phyloP scores from a whole-genome alignment of 257 asterid genomes.

The Henckelia pumila region DNA sequence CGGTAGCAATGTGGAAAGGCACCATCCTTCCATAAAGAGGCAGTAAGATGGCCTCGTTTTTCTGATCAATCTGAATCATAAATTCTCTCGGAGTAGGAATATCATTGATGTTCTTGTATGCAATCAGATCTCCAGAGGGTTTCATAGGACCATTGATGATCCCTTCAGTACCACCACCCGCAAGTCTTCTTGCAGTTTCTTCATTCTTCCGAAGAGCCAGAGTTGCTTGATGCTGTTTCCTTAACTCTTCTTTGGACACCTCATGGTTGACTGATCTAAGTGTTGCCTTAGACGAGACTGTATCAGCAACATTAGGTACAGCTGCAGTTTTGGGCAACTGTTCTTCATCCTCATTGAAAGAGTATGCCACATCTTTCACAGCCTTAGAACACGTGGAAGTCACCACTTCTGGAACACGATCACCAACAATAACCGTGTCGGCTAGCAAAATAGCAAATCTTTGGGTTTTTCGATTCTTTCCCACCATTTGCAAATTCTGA shows the following conservation, averaged over 20 bases:
- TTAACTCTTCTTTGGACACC: constrained; percentile 63
- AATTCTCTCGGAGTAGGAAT: constrained; percentile 58
- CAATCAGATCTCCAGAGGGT: constrained; percentile 48
- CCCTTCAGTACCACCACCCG: constrained; percentile 50
- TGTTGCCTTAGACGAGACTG: constrained; percentile 54
- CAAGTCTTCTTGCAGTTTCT: constrained; percentile 71
- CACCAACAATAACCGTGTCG: constrained; percentile 57
- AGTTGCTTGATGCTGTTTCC: constrained; percentile 79
- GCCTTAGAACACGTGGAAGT: constrained; percentile 49
- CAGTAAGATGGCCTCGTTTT: constrained; percentile 62
- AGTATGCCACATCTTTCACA: constrained; percentile 49
- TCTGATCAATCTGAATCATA: constrained; percentile 78
- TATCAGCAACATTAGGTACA: constrained; percentile 31
- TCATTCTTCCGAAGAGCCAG: constrained; percentile 77
- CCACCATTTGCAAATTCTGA: constrained; percentile 53
- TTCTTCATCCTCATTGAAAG: constrained; percentile 55
- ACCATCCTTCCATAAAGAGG: constrained; percentile 67
- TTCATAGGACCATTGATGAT: constrained; percentile 35
- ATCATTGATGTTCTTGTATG: constrained; percentile 61
- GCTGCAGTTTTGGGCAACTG: constrained; percentile 34
- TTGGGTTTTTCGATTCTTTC: constrained; percentile 48
- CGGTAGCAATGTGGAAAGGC: constrained; percentile 68
- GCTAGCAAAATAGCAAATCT: constrained; percentile 62
- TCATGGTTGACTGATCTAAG: constrained; percentile 73
- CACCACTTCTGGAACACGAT: constrained; percentile 41